Conservation (phyloP, 108 stramenopile genomes). For the Conticribra guillardii region DNA sequence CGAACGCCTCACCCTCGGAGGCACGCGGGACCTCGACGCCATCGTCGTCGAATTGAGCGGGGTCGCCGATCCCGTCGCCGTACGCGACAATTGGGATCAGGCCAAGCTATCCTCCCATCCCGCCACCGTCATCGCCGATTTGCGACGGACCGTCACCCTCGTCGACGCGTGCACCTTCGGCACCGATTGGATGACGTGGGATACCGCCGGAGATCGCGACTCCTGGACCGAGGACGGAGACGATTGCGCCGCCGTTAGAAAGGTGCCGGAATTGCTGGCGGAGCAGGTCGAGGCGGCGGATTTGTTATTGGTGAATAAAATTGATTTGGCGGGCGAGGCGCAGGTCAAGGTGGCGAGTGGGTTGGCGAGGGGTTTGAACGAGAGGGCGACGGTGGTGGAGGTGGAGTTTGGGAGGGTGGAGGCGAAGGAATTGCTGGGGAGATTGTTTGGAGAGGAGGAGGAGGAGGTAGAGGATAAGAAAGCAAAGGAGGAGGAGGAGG, state of each 20-base stretch:
- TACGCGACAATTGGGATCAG: slow-evolving; percentile 83
- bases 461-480: slow-evolving; percentile 15
- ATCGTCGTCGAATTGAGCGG: slow-evolving; percentile 94
- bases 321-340: slow-evolving; percentile 81
- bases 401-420: slow-evolving; percentile 77
- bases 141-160: slow-evolving; percentile 85
- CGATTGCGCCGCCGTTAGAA: slow-evolving; percentile 56
- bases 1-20: slow-evolving; percentile 43
- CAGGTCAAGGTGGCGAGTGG: slow-evolving; percentile 63
- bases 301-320: slow-evolving; percentile 93
- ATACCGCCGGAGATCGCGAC: slow-evolving; percentile 61
- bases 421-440: slow-evolving; percentile 59
- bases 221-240: slow-evolving; percentile 69
- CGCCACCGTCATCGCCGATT: slow-evolving; percentile 63
- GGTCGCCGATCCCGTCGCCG: slow-evolving; percentile 91
- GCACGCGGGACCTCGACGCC: slow-evolving; percentile 75
- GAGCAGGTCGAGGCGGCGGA: slow-evolving; percentile 96
- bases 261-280: slow-evolving; percentile 85
- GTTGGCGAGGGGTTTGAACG: slow-evolving; percentile 76
- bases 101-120: too few species aligned
- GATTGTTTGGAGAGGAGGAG: slow-evolving; percentile 20
- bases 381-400: slow-evolving; percentile 44
- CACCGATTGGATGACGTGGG: slow-evolving; percentile 89
- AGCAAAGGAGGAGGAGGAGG: slow-evolving; percentile 8
- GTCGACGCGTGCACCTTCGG: slow-evolving; percentile 91